Conservation (phyloP, 177 flowering plant genomes). For the Telopea speciosissima region DNA sequence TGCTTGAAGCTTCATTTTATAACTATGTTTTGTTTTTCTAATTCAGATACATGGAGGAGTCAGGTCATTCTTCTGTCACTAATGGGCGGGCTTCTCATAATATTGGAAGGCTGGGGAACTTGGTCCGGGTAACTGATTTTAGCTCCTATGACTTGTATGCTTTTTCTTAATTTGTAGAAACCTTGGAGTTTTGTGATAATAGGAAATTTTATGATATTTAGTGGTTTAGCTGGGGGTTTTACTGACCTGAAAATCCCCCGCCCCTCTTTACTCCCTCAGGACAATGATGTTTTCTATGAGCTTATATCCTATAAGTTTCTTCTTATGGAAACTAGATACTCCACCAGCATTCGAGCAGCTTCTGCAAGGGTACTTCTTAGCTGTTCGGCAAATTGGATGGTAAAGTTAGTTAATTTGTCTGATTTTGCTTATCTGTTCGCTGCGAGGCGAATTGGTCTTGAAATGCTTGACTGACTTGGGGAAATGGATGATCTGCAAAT, state of each 20-base stretch:
- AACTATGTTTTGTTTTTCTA: neutral
- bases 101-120: constrained; percentile 69
- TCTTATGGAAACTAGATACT: constrained; percentile 59
- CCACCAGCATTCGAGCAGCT: constrained; percentile 65
- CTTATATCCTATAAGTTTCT: constrained; percentile 67
- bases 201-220: neutral
- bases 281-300: constrained; percentile 91
- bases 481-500: constrained; percentile 9
- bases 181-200: neutral
- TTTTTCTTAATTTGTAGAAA: neutral
- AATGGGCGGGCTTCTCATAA: constrained; percentile 70
- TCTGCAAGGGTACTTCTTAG: constrained; percentile 74
- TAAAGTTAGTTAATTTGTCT: constrained; percentile 22
- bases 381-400: constrained; percentile 78
- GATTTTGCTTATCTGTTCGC: neutral
- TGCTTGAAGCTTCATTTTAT: neutral
- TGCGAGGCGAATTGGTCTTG: neutral
- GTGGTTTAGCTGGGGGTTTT: neutral
- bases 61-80: constrained; percentile 40
- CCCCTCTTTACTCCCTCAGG: constrained; percentile 38
- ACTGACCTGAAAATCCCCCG: neutral
- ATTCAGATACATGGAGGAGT: constrained; percentile 68
- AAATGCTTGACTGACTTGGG: neutral
- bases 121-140: constrained; percentile 53
- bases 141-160: neutral